phyloP scores from a whole-genome alignment of 2,329 filamentous ascomycete genomes.

The Lachnellula hyalina region DNA sequence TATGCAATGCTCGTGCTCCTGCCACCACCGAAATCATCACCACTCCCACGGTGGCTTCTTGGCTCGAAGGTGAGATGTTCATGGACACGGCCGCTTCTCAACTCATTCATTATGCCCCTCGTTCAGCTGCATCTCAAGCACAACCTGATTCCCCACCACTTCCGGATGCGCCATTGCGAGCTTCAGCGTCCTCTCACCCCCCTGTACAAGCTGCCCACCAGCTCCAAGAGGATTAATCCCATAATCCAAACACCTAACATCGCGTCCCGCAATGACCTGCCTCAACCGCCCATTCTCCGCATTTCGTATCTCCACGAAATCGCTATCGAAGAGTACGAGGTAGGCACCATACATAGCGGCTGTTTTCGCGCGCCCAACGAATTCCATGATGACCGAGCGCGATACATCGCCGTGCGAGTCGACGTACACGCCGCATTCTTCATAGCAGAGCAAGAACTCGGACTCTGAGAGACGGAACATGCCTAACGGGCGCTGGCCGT shows the following conservation, averaged over 20 bases:
- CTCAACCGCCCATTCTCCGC: conserved; percentile 90
- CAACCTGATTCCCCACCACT: conserved; percentile 74
- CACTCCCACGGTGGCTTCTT: no score
- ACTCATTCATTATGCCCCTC: conserved; percentile 59
- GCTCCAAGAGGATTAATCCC: conserved; percentile 53
- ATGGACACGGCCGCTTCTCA: background rate
- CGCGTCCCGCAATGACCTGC: conserved; percentile 88
- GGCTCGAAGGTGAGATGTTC: no score
- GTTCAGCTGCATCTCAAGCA: conserved; percentile 89
- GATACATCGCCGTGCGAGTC: conserved; percentile 97
- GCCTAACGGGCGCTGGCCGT: conserved; percentile 77
- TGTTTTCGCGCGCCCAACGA: conserved; percentile 84
- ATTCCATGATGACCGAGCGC: conserved; percentile 94
- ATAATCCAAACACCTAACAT: conserved; percentile 87
- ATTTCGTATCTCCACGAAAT: conserved; percentile 96
- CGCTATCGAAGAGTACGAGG: conserved; percentile 86
- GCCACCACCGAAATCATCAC: no score
- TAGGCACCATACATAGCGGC: conserved; percentile 91
- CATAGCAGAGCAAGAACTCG: conserved; percentile 90
- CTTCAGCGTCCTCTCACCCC: conserved; percentile 68
- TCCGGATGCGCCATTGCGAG: conserved; percentile 94
- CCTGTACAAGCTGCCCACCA: conserved; percentile 38
- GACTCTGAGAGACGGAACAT: conserved; percentile 95
- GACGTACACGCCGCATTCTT: conserved; percentile 94
- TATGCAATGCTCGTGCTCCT: no score